Conservation (phyloP, 441 rosid species). For the Syzygium syzygioides region DNA sequence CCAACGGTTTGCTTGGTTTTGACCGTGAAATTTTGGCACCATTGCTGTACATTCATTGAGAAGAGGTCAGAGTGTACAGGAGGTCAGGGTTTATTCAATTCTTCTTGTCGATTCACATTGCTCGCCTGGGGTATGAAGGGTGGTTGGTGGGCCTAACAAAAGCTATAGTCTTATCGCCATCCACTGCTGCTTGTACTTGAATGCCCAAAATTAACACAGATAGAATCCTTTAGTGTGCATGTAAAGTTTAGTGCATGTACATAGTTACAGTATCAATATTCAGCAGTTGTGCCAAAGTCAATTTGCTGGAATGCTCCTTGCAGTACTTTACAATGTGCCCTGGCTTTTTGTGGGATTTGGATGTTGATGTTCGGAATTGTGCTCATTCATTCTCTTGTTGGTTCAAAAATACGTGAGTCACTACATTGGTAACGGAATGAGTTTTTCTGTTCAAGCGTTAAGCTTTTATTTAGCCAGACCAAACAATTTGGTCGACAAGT, state of each 20-base stretch:
- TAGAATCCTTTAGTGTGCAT: too few relatives aligned
- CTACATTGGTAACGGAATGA: neutral
- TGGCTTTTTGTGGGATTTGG: neutral
- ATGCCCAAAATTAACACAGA: too few relatives aligned
- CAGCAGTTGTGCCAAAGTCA: too few relatives aligned
- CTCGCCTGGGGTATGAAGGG: too few relatives aligned
- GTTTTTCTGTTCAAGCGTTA: neutral
- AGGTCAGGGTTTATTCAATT: constrained; percentile 23
- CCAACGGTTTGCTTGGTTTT: constrained; percentile 4
- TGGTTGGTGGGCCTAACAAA: too few relatives aligned
- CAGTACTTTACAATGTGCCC: neutral
- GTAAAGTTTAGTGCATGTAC: too few relatives aligned
- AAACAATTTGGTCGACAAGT: neutral
- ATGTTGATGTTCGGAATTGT: neutral
- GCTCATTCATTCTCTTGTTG: neutral
- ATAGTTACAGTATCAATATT: too few relatives aligned
- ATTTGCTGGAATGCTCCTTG: too few relatives aligned
- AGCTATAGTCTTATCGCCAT: too few relatives aligned
- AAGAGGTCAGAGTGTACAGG: constrained; percentile 35
- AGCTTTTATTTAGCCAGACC: neutral
- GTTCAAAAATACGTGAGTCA: neutral
- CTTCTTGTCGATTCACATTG: constrained; percentile 3
- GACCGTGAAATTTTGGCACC: constrained; percentile 22
- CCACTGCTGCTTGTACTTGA: too few relatives aligned
- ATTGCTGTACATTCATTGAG: constrained; percentile 42